Percentiles rank a stretch among this genome's conserved stretches.
phyloP scores from a whole-genome alignment of 306 rosid genomes.

The Fragaria nilgerrensis region DNA sequence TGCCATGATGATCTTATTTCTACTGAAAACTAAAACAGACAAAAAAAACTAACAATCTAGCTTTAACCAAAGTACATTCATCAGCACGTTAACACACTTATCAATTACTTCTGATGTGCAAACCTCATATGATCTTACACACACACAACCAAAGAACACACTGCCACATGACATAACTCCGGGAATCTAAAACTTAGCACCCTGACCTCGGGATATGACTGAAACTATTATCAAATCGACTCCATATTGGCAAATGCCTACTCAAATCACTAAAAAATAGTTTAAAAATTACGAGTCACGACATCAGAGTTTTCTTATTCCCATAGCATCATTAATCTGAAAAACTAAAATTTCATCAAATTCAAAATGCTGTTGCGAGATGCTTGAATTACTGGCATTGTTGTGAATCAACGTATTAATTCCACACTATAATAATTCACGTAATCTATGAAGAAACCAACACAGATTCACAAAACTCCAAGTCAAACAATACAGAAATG shows the following conservation, averaged over 20 bases:
- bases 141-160: no score
- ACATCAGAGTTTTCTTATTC: not conserved
- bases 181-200: no score
- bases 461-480: not conserved
- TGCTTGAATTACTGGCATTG: not conserved
- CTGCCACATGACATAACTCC: no score
- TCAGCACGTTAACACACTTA: not conserved
- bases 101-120: not conserved
- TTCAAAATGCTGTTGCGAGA: not conserved
- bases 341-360: not conserved
- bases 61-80: not conserved
- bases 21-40: not conserved
- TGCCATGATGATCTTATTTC: no score
- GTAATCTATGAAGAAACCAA: not conserved
- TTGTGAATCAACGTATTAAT: not conserved
- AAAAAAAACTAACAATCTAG: not conserved
- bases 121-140: not conserved
- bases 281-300: not conserved
- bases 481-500: slow-evolving; percentile 15
- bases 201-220: no score
- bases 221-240: no score
- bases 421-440: not conserved
- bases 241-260: no score
- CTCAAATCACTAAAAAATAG: not conserved
- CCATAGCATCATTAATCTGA: not conserved